Evolutionary conservation across 164 flowering plant genomes (phyloP), one percentile per base, ranked within the genome.

Genomic region (Pachysandra terminalis): DNA sequence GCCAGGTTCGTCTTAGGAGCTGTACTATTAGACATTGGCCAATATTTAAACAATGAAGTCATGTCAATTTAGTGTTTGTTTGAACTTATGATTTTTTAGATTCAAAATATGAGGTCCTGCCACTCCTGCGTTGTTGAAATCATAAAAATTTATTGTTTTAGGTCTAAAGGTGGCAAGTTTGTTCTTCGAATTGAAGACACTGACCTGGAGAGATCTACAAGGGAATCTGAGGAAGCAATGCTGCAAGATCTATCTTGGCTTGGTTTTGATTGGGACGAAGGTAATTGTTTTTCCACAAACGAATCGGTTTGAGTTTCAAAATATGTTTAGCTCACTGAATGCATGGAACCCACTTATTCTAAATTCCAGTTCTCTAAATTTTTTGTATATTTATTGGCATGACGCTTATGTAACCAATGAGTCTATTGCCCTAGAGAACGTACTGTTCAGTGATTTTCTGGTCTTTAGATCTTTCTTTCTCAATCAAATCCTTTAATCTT

Each of bases 261-360:
- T 64, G 98, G 97, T 51, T 93, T 95, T 69, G 71, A 84, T 68
- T 95, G 99, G 98, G 98, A 95, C 77, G 99, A 95, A 86, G 99
- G 98, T 90, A 65, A 19, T 53, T 55, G 19, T 3, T 7, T 3
- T 35, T 1, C 35, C 52, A 23, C 22, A 56, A 54, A 59, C 19
- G 6, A 19, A 1, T 23, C 17, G 56, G 19, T 24, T 16, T 32
- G 49, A 32, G n/a, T 23, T 32, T 52, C n/a, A 21, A 24, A 26
- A 19, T 19, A 51, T 51, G 0, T 25, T n/a, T n/a, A n/a, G n/a
- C n/a, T n/a, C n/a, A 15, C 12, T 25, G 22, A 24, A 45, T 32
- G 37, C 37, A 32, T 32, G 37, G 37, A 32, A 7, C 37, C n/a
- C n/a, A n/a, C n/a, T n/a, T n/a, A n/a, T n/a, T n/a, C n/a, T n/a